Base-by-base conservation (phyloP, 495 filamentous ascomycete species). In the Penicillium paxilli region DNA sequence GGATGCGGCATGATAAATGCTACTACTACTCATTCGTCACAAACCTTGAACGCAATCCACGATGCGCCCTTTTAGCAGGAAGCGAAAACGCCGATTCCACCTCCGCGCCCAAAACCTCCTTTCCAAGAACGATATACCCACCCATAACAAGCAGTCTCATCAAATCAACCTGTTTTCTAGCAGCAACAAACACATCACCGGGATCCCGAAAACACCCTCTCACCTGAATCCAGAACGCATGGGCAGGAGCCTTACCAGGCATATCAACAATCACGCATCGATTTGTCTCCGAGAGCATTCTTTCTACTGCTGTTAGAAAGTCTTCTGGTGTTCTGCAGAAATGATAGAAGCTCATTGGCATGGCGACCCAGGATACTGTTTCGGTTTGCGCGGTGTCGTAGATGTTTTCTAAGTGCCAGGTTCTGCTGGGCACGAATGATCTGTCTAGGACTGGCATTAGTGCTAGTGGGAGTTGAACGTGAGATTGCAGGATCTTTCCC, bases 91-190 rank as follows among this genome's bases (percentile, higher is more conserved):
- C 9, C 35, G 14, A n/a, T 32, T 14, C 30, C 10, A 32, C 28
- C 6, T 33, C 19, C 23, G 19, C 22, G 17, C 28, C 50, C 41
- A 52, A 38, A 23, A 52, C 30, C 32, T 53, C 51, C 30, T 8
- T 20, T 9, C 51, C 51, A 21, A 53, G 22, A 20, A 35, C 11
- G 28, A 53, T n/a, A 41, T 53, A 53, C 42, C 28, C 21, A 28
- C 32, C 32, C 14, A 26, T 14, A 25, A 53, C 30, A 22, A 53
- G 16, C 51, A 30, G 22, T 26, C 44, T 46, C 22, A 46, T 11
- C 2, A 42, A 23, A 24, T 21, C 3, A 8, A 14, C 40, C 3
- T 42, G 40, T 14, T 10, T 10, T 23, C 21, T 42, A 12, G 40
- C 40, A 42, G 40, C 40, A 42, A 8, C 40, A 42, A 38, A 23